Percentiles rank a stretch among this genome's conserved stretches.
These are phyloP conservation scores for Trichophyton equinum DNA, from an alignment of 2,329 filamentous ascomycete genomes.

Conservation along the genomic window DNA sequence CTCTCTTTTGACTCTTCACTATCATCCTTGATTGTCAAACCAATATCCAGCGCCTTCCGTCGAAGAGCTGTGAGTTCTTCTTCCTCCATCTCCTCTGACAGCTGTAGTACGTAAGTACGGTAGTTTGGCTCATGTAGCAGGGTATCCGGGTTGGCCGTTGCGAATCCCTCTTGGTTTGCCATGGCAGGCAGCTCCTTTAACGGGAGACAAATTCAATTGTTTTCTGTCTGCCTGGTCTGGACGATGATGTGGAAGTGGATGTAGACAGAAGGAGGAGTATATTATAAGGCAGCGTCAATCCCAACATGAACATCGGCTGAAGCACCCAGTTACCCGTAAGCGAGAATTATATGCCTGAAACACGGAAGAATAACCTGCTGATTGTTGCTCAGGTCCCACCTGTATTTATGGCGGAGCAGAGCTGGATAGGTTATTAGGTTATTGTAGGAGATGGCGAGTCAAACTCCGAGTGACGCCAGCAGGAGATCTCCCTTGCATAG, in stretches of 20 bases:
- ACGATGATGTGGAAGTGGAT: too few relatives aligned
- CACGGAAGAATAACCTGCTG: background rate
- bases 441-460: background rate
- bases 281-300: background rate
- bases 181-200: background rate
- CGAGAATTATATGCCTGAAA: background rate
- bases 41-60: background rate
- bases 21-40: background rate
- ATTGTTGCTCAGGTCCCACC: background rate
- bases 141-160: background rate
- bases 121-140: background rate
- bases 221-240: too few relatives aligned
- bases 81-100: background rate
- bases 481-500: background rate
- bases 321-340: background rate
- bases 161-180: background rate
- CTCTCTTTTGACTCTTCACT: background rate
- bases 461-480: background rate
- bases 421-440: background rate
- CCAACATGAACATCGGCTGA: background rate
- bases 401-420: background rate
- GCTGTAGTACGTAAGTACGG: background rate
- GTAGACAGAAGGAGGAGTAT: background rate
- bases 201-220: background rate
- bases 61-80: background rate